Conservation (phyloP, 2,329 filamentous ascomycete species). For the Esteya vermicola region DNA sequence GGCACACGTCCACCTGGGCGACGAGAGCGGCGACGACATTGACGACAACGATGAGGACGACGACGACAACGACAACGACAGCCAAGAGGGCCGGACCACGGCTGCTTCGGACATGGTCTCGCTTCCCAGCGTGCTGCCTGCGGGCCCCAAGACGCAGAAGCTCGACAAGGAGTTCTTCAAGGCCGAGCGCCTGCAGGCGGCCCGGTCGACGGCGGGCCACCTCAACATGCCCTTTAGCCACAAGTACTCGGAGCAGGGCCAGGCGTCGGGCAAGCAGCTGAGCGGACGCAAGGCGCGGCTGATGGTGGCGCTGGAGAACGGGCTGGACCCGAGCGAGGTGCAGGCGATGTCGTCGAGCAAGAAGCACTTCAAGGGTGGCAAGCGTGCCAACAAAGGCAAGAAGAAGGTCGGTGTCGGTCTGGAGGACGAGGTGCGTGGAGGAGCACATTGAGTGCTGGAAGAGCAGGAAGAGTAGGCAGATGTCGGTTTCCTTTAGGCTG, state of each 20-base stretch:
- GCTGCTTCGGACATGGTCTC: conserved; percentile 31
- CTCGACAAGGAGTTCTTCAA: conserved; percentile 89
- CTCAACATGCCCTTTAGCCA: conserved; percentile 74
- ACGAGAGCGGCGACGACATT: conserved; percentile 11
- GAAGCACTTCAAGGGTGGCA: conserved; percentile 86
- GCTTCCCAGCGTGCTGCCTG: conserved; percentile 25
- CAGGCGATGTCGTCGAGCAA: conserved; percentile 52
- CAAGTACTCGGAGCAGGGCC: conserved; percentile 74
- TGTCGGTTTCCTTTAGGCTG: too few species aligned
- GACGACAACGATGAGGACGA: not conserved
- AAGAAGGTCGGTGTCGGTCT: conserved; percentile 18
- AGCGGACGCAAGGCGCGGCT: conserved; percentile 71
- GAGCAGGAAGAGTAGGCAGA: too few species aligned
- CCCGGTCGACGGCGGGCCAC: conserved; percentile 42
- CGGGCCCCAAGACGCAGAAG: conserved; percentile 58
- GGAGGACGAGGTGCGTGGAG: conserved; percentile 1
- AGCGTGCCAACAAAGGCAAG: conserved; percentile 33
- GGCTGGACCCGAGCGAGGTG: conserved; percentile 69
- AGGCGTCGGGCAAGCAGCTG: conserved; percentile 43
- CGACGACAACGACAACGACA: conserved; percentile 14
- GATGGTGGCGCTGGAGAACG: conserved; percentile 71
- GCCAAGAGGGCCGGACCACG: conserved; percentile 18
- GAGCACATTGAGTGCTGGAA: not conserved
- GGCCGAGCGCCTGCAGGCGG: conserved; percentile 24
- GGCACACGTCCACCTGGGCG: conserved; percentile 27